Percentiles rank a stretch among this genome's conserved stretches.
Conservation (phyloP, 2,329 filamentous ascomycete species). For the Fusarium oligoseptatum region DNA sequence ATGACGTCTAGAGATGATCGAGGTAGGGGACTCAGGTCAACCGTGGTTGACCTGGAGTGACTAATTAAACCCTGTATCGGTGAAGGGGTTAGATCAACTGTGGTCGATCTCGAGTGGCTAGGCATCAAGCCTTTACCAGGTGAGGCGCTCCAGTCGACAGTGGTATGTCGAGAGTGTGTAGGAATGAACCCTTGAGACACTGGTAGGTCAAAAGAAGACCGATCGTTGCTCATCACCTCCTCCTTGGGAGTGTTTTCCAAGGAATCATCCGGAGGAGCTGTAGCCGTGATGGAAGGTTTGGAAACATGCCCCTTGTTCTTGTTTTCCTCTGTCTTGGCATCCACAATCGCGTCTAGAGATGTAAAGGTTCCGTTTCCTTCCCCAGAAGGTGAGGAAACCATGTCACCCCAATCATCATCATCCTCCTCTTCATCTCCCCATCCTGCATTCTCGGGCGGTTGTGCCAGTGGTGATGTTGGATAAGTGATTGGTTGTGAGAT, state of each 20-base stretch:
- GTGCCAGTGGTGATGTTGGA: constrained; percentile 40
- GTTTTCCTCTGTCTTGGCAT: neutral
- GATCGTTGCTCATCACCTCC: constrained; percentile 2
- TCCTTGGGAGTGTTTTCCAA: neutral
- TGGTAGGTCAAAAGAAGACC: constrained; percentile 25
- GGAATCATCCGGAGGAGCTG: constrained; percentile 19
- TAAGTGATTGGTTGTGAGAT: constrained; percentile 24
- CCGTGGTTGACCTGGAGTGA: constrained; percentile 37
- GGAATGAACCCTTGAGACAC: constrained; percentile 14
- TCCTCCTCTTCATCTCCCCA: constrained; percentile 52
- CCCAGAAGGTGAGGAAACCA: constrained; percentile 59
- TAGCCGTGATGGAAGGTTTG: constrained; percentile 23
- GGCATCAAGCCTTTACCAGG: constrained; percentile 13
- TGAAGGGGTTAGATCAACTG: neutral
- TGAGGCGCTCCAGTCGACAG: neutral
- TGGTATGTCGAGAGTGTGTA: neutral
- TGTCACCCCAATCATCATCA: constrained; percentile 73
- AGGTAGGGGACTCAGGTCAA: constrained; percentile 21
- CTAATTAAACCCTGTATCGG: constrained; percentile 10
- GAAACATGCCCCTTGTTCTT: constrained; percentile 10
- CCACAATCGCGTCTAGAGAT: constrained; percentile 36
- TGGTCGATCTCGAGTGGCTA: neutral
- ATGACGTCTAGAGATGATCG: constrained; percentile 28
- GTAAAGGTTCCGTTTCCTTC: constrained; percentile 32
- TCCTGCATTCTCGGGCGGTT: constrained; percentile 36